phyloP scores from a whole-genome alignment of 2,329 filamentous ascomycete species.

The Trichothecium roseum region DNA sequence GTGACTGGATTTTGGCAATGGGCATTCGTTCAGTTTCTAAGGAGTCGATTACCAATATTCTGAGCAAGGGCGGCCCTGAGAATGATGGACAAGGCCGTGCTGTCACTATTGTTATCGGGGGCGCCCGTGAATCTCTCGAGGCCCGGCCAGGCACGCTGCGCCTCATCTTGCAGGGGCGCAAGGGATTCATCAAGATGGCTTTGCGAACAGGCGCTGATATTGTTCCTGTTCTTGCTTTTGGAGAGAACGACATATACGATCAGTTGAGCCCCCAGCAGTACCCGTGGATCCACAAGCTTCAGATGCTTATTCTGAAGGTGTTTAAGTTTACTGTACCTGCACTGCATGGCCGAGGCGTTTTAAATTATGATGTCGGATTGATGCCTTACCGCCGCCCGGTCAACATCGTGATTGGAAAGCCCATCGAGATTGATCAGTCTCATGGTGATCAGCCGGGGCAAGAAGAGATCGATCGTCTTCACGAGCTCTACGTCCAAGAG shows the following conservation, averaged over 20 bases:
- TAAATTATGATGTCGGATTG: conserved; percentile 95
- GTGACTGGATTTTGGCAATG: conserved; percentile 86
- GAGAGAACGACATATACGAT: conserved; percentile 93
- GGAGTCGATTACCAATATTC: conserved; percentile 81
- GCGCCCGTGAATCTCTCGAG: conserved; percentile 84
- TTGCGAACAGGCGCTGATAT: conserved; percentile 87
- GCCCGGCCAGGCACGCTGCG: conserved; percentile 68
- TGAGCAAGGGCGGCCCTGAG: conserved; percentile 69
- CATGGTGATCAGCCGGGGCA: conserved; percentile 52
- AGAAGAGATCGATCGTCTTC: conserved; percentile 69
- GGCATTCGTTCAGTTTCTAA: conserved; percentile 83
- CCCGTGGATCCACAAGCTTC: conserved; percentile 67
- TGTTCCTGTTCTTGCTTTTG: conserved; percentile 85
- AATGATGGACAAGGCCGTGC: conserved; percentile 83
- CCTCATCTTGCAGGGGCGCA: conserved; percentile 72
- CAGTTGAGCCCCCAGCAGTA: conserved; percentile 71
- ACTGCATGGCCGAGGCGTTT: conserved; percentile 82
- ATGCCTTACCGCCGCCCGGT: conserved; percentile 86
- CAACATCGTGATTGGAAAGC: conserved; percentile 80
- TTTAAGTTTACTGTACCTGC: conserved; percentile 90
- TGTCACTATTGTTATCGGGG: conserved; percentile 91
- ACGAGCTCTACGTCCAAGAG: conserved; percentile 68
- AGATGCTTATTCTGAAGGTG: conserved; percentile 73
- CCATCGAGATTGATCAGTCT: conserved; percentile 58
- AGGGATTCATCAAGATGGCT: conserved; percentile 90